phyloP scores from a whole-genome alignment of 345 rosid genomes.

The Sonneratia caseolaris region DNA sequence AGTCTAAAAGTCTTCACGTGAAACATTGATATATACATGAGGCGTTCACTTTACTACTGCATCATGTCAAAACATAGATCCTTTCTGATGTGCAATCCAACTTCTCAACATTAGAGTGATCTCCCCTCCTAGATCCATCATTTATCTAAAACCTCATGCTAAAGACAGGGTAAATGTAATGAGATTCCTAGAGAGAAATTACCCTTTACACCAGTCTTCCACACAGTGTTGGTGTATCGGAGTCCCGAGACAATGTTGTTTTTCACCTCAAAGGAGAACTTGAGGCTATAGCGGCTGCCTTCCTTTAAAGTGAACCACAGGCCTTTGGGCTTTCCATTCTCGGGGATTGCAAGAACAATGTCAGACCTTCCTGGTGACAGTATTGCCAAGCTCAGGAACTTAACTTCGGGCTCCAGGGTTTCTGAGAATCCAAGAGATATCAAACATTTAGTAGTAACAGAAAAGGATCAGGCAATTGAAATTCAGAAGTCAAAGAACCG shows the following conservation, averaged over 20 bases:
- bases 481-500: background rate
- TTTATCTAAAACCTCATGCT: background rate
- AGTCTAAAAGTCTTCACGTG: too few relatives aligned
- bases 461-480: background rate
- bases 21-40: too few relatives aligned
- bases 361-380: conserved; percentile 61
- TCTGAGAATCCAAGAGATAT: conserved; percentile 25
- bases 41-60: too few relatives aligned
- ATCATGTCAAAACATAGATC: background rate
- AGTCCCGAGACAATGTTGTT: conserved; percentile 92
- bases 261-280: conserved; percentile 61
- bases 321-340: conserved; percentile 59
- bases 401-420: conserved; percentile 75
- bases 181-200: conserved; percentile 6
- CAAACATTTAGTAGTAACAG: background rate
- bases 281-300: conserved; percentile 64
- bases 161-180: background rate
- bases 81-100: background rate
- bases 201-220: conserved; percentile 78
- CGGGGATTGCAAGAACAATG: conserved; percentile 54
- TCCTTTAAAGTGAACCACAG: conserved; percentile 85
- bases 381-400: conserved; percentile 54
- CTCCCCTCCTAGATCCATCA: background rate
- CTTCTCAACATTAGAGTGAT: background rate
- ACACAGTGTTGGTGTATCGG: conserved; percentile 58